Evolutionary conservation across 2,329 filamentous ascomycete genomes (phyloP), one percentile per base, ranked within the genome.

Genomic region (Blastomyces silverae): DNA sequence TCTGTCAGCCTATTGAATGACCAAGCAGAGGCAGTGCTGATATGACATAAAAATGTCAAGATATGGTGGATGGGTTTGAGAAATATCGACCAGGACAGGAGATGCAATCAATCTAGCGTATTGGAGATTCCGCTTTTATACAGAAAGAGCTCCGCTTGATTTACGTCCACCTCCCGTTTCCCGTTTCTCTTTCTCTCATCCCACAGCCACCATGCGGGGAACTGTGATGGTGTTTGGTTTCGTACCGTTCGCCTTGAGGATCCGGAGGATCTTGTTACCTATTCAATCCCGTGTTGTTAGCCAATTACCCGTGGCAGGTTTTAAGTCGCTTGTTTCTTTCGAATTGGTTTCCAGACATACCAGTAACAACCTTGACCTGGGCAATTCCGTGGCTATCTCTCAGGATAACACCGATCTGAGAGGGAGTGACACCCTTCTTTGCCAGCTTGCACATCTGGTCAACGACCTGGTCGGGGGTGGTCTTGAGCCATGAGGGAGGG

Each of bases 251-350:
- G 89, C 89, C 89, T 97, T 97, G 75, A 99, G 87, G 84, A 99
- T 97, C 82, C 94, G 90, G 78, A 99, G 91, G 80, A 99, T 97
- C 87, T 96, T 96, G 91, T 99, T 99, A 84, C 94, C 93, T 92
- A 73, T 71, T 67, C 37, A 57, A 22, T 73, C 70, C 70, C 71
- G 13, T 66, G 31, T 62, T n/a, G 73, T 70, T 70, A 84, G 79
- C 71, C 71, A 68, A 68, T 68, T 48, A 17, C 39, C n/a, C 11
- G 11, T 4, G 22, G 17, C 25, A 20, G 17, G 20, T 22, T 22
- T 22, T 39, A 28, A 0, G 17, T 42, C 8, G 17, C 44, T n/a
- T 20, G 17, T 57, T 55, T 22, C 8, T 64, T 61, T 50, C 37
- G 48, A 42, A 48, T 61, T 17, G 46, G 37, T 37, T 58, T 25